Percentiles rank a stretch among this genome's conserved stretches.
Evolutionary conservation across 2,329 filamentous ascomycete genomes (phyloP).

Genomic region (Xylariaceae sp.): DNA sequence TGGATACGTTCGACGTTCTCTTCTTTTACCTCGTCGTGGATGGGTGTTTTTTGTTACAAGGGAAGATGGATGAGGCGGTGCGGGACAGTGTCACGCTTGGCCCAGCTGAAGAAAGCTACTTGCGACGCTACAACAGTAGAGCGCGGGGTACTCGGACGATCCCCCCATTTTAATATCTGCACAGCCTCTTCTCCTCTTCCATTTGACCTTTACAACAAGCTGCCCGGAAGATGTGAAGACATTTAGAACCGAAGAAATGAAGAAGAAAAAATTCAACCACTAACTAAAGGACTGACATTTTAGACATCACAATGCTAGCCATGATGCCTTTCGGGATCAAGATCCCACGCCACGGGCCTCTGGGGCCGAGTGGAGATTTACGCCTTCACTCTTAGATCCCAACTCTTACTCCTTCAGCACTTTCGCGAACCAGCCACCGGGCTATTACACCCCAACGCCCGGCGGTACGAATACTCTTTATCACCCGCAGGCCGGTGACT

Average conservation of each 20-base stretch:
- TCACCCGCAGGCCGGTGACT: conserved; percentile 82
- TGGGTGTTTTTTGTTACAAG: not conserved
- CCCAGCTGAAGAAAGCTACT: conserved; percentile 23
- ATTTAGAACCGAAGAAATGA: not conserved
- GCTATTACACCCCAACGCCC: conserved; percentile 88
- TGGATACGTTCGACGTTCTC: not conserved
- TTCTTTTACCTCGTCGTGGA: not conserved
- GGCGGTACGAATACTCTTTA: conserved; percentile 82
- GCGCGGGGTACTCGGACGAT: conserved; percentile 37
- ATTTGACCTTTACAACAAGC: not conserved
- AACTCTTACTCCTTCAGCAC: conserved; percentile 80
- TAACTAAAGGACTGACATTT: conserved; percentile 40
- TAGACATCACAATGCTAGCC: conserved; percentile 55
- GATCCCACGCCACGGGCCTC: conserved; percentile 83
- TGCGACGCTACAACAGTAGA: conserved; percentile 16
- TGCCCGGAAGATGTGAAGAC: not conserved
- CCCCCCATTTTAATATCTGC: not conserved
- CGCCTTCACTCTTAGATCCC: conserved; percentile 86
- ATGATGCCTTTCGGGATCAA: conserved; percentile 66
- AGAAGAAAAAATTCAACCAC: conserved; percentile 2
- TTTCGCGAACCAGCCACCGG: conserved; percentile 80
- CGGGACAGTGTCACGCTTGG: conserved; percentile 21
- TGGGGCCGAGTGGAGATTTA: conserved; percentile 85
- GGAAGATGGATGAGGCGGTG: conserved; percentile 33
- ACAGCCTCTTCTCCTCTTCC: too few relatives aligned